Evolutionary conservation across 2,329 filamentous ascomycete genomes (phyloP), one percentile per base, ranked within the genome.

Genomic region (Scopulariopsis brevicaulis): DNA sequence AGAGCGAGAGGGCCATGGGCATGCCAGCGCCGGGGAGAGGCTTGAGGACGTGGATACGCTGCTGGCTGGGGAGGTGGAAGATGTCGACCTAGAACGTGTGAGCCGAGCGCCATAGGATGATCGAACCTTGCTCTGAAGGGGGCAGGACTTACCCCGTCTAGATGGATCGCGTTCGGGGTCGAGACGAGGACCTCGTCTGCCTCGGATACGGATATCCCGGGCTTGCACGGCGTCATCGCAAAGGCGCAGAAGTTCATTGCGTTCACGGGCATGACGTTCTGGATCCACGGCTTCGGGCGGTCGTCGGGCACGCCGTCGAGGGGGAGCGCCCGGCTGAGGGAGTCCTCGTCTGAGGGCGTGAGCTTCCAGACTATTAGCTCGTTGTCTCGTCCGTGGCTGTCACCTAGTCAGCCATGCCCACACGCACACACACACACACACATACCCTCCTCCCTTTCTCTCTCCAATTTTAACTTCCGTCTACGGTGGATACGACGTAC

Each of bases 221-320:
- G 22, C 10, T 62, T 61, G 20, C 69, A 62, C 7, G 70, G 64
- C 8, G 60, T 60, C 51, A 71, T 67, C 60, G 75, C 60, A 69
- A 96, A 96, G 1, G 87, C 81, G 68, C 94, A 99, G 69, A 97
- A 99, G 68, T 97, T 99, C 74, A 97, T 82, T 1, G 93, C 90
- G 67, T 96, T 96, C 51, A 97, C 90, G 5, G 88, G 78, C 5
- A 99, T 74, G 4, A 89, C 81, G 70, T 96, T 83, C 24, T 96
- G 71, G n/a, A 96, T 74, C 90, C 90, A 96, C 34, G 94, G 94
- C 65, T 85, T 79, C 20, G 79, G 81, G 62, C 74, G 79, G 55
- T 69, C 70, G 53, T 70, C 72, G 32, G 69, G 70, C 1, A 68
- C 74, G 53, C 74, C 72, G 61, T 95, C 89, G 35, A 93, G 79